Base-by-base conservation (phyloP, 2,329 filamentous ascomycete genomes). In the Neonectria coccinea region DNA sequence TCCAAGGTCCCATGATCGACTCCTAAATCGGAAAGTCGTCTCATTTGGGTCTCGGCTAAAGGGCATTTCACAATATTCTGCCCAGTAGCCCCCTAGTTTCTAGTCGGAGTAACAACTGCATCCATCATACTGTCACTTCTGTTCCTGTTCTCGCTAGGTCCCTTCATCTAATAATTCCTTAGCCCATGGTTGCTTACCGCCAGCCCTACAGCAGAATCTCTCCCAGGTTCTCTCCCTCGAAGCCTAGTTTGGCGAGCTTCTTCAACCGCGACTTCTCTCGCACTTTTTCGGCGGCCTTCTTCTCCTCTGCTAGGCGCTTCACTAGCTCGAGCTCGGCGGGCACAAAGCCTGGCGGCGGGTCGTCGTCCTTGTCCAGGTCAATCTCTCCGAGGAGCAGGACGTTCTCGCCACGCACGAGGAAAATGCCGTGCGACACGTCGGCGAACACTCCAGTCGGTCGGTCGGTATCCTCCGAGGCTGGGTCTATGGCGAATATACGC, bases 381-480 rank as follows among this genome's bases (percentile, higher is more conserved):
- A 99, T 97, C 80, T 98, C 97, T 41, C 96, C 96, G 18, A 98
- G 86, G 48, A 99, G 84, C 56, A 97, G 85, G n/a, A 99, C 96
- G 78, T 99, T 99, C 82, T 99, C 96, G 71, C 96, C 96, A 64
- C 96, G 87, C 50, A 99, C 93, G 39, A 98, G 87, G 81, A 96
- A 98, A 67, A 97, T 89, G 54, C 96, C 96, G 62, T 93, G 89
- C 11, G 89, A 85, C 65, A 97, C 88, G 78, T 99, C 96, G 65
- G 93, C 92, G 77, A 93, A 98, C 56, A 97, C 77, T 75, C 72
- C 81, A 66, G 71, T 77, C 59, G 70, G 79, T 53, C 76, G 66
- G 54, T 79, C 74, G 62, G 77, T 76, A 51, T 76, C 76, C 47
- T 78, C 77, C 12, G 77, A 79, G 20, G 76, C 72, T 81, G 77